Percentiles rank a stretch among this genome's conserved stretches.
Evolutionary conservation across 768 basidiomycete genomes (phyloP).

Genomic region (Cystofilobasidium ferigula): DNA sequence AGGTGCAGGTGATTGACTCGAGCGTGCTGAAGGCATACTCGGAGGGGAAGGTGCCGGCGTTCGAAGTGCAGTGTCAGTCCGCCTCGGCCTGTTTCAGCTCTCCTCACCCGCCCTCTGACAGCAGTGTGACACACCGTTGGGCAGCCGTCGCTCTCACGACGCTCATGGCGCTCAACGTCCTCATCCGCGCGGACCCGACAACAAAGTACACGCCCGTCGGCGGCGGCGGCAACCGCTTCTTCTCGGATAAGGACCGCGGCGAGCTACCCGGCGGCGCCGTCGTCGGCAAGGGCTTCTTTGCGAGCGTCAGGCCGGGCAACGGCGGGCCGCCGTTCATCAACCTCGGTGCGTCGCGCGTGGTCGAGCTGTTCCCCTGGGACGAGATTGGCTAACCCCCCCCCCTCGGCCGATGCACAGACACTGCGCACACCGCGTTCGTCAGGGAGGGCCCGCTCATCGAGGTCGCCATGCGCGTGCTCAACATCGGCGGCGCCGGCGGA

Average conservation of each 20-base stretch:
- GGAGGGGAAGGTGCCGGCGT: background rate
- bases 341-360: slow-evolving; percentile 19
- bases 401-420: slow-evolving; percentile 22
- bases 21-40: slow-evolving; percentile 7
- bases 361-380: background rate
- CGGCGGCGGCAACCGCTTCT: slow-evolving; percentile 36
- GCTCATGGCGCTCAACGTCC: slow-evolving; percentile 37
- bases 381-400: background rate
- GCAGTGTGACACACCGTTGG: no score
- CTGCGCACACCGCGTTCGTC: slow-evolving; percentile 37
- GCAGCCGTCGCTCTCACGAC: slow-evolving; percentile 19
- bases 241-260: slow-evolving; percentile 31
- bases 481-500: slow-evolving; percentile 26
- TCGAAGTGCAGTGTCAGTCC: background rate
- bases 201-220: slow-evolving; percentile 34
- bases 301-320: slow-evolving; percentile 37
- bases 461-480: slow-evolving; percentile 34
- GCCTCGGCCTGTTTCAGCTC: background rate
- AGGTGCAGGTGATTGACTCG: background rate
- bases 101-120: no score
- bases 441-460: slow-evolving; percentile 34
- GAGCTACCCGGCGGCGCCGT: slow-evolving; percentile 35
- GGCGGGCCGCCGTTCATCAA: slow-evolving; percentile 34
- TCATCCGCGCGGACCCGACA: slow-evolving; percentile 34
- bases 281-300: slow-evolving; percentile 38